These are phyloP conservation scores for Phytophthora hybrid DNA, from an alignment of 352 stramenopile species.

Conservation along the genomic window DNA sequence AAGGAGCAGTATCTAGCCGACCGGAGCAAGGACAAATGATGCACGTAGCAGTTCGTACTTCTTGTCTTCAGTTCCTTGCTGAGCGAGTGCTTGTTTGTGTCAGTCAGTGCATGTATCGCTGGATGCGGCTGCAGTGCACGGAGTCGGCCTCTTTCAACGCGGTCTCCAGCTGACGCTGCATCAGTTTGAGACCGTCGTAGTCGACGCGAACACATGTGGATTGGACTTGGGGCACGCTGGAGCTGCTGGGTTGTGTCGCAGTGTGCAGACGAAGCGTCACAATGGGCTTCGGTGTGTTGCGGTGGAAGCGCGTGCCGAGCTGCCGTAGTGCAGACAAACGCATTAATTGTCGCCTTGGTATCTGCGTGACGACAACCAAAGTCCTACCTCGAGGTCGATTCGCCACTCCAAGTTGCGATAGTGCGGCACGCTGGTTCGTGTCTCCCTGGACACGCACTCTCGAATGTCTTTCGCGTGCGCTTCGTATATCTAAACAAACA, in stretches of 20 bases:
- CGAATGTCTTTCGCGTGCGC: constrained; percentile 62
- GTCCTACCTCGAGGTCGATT: constrained; percentile 80
- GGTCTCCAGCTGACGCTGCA: constrained; percentile 71
- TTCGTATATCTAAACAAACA: constrained; percentile 55
- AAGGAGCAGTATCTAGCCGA: constrained; percentile 45
- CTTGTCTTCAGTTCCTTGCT: neutral
- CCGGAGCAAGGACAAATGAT: constrained; percentile 36
- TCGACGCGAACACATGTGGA: constrained; percentile 68
- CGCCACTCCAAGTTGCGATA: constrained; percentile 82
- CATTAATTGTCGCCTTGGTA: neutral
- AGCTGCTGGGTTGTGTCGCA: constrained; percentile 22
- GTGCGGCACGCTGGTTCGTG: constrained; percentile 50
- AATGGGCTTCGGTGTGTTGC: constrained; percentile 70
- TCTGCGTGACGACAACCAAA: neutral
- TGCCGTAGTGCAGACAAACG: constrained; percentile 18
- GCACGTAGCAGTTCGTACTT: neutral
- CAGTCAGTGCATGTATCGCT: constrained; percentile 77
- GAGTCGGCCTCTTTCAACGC: constrained; percentile 78
- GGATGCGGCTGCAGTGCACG: constrained; percentile 75
- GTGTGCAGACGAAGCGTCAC: constrained; percentile 77
- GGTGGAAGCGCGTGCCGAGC: constrained; percentile 69
- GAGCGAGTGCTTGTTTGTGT: neutral
- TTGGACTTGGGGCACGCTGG: constrained; percentile 32
- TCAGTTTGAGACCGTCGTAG: constrained; percentile 66
- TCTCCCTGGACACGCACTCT: constrained; percentile 52